Conservation (phyloP, 768 basidiomycete species). For the Russula vinacea region DNA sequence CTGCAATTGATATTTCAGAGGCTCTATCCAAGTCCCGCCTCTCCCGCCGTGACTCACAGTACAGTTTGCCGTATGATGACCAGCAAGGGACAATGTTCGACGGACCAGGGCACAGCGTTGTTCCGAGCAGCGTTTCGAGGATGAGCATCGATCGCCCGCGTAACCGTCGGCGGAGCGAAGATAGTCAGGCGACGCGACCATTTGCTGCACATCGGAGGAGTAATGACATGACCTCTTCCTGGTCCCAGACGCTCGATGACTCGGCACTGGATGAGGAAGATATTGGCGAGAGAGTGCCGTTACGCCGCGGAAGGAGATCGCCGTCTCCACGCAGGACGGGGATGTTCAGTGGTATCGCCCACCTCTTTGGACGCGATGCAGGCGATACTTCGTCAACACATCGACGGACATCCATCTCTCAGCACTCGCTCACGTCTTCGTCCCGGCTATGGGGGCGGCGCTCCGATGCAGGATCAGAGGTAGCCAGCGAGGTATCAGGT, state of each 20-base stretch:
- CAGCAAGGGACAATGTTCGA: slow-evolving; percentile 71
- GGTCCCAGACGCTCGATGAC: slow-evolving; percentile 19
- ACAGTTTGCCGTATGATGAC: slow-evolving; percentile 57
- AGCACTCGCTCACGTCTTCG: slow-evolving; percentile 51
- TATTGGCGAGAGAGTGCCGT: slow-evolving; percentile 15
- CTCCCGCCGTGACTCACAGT: slow-evolving; percentile 66
- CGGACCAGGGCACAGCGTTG: slow-evolving; percentile 59
- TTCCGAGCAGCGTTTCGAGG: slow-evolving; percentile 76
- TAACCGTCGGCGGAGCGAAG: slow-evolving; percentile 49
- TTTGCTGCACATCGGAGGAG: slow-evolving; percentile 11
- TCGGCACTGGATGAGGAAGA: slow-evolving; percentile 28
- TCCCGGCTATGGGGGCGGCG: slow-evolving; percentile 49
- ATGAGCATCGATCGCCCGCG: slow-evolving; percentile 47
- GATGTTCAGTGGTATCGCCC: slow-evolving; percentile 64
- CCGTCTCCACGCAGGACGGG: slow-evolving; percentile 37
- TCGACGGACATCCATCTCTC: slow-evolving; percentile 56
- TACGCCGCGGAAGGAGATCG: slow-evolving; percentile 29
- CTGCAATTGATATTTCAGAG: slow-evolving; percentile 64
- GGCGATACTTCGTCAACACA: slow-evolving; percentile 39
- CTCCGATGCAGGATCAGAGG: slow-evolving; percentile 60
- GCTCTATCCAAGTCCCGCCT: slow-evolving; percentile 52
- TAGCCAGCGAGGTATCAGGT: slow-evolving; percentile 49
- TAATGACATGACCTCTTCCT: slow-evolving; percentile 15
- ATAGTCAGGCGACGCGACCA: slow-evolving; percentile 24
- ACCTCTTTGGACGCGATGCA: slow-evolving; percentile 51